phyloP scores from a whole-genome alignment of 2,329 filamentous ascomycete species.

The Sporothrix pallida region DNA sequence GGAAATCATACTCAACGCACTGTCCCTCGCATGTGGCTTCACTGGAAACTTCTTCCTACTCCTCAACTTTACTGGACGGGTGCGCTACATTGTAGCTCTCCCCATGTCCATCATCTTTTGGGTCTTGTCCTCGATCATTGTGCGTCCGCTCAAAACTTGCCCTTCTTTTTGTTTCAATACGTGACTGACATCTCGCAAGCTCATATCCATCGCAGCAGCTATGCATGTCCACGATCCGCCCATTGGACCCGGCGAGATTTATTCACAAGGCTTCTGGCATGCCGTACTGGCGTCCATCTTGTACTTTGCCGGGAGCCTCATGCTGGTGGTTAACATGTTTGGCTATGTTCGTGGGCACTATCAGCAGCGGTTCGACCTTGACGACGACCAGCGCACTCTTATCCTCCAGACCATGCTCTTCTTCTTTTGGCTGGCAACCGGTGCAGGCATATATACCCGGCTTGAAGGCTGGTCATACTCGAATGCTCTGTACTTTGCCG shows the following conservation, averaged over 20 bases:
- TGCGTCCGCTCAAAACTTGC: constrained; percentile 38
- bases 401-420: constrained; percentile 75
- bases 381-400: constrained; percentile 69
- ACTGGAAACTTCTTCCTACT: constrained; percentile 71
- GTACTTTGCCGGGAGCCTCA: constrained; percentile 66
- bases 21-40: constrained; percentile 68
- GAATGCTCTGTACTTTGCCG: constrained; percentile 66
- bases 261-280: constrained; percentile 74
- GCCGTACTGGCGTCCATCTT: constrained; percentile 67
- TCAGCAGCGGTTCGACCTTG: constrained; percentile 68
- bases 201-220: constrained; percentile 63
- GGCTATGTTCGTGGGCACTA: constrained; percentile 73
- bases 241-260: constrained; percentile 56
- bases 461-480: constrained; percentile 65
- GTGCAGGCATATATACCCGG: constrained; percentile 64
- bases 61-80: constrained; percentile 69
- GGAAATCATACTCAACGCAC: constrained; percentile 67
- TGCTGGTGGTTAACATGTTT: constrained; percentile 72
- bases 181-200: constrained; percentile 43
- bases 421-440: constrained; percentile 71
- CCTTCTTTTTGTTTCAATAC: not conserved
- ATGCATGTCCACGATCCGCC: constrained; percentile 60
- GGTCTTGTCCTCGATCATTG: constrained; percentile 65
- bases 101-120: constrained; percentile 71
- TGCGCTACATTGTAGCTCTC: constrained; percentile 71